Evolutionary conservation across 2,329 filamentous ascomycete genomes (phyloP), one percentile per base, ranked within the genome.

Genomic region (Exserohilum rostratum): DNA sequence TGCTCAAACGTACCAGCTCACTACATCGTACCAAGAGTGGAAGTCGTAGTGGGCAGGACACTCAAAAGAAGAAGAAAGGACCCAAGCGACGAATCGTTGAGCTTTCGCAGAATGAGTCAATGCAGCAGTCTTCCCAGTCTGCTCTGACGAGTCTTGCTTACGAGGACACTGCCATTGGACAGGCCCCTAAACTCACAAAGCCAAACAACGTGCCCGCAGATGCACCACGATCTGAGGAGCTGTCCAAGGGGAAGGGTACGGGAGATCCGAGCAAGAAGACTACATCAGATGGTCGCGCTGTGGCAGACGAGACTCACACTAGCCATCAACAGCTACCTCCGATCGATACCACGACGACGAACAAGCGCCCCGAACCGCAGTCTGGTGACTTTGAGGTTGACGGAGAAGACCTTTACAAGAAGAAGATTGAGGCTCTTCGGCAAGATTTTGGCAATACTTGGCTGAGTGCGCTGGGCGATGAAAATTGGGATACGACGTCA

Each of bases 401-500:
- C 54, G 89, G 89, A 50, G 90, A 89, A 49, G 90, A 95, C 67
- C 80, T 90, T 6, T 98, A 96, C 75, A 87, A 90, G 53, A 90
- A 90, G 72, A 95, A 95, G 75, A 89, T 98, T 50, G 92, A 96
- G 74, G 87, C 90, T 3, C 78, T 97, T 49, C 88, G 92, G 57
- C 89, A 89, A 68, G 91, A 93, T 68, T 88, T 96, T 61, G 93
- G 93, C 29, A 91, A 87, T 65, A 90, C 87, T 33, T 99, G 96
- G 83, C 83, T 99, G 34, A 93, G 87, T 59, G 91, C 90, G 12
- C 80, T 98, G 46, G 89, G 90, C 56, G 93, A 96, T 67, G 90
- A 95, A 72, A 82, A 76, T 30, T 84, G 83, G 79, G 79, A 82
- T 46, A 57, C 64, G 11, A 65, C 67, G 12, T 64, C 68, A 1